phyloP scores from a whole-genome alignment of 176 grass and related monocot genomes.

The Bromus sterilis region DNA sequence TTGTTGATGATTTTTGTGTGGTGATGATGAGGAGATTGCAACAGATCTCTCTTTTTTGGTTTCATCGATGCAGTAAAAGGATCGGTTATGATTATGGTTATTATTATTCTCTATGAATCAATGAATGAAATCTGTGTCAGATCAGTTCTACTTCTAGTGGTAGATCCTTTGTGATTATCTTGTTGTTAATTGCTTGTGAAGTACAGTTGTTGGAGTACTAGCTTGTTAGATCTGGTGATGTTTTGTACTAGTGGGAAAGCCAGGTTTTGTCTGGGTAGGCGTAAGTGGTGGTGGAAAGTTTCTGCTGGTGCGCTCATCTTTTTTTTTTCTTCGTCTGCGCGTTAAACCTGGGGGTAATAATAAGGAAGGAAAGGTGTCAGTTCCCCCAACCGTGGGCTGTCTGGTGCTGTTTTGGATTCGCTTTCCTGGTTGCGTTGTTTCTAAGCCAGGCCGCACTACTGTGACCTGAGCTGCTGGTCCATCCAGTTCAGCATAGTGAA shows the following conservation, averaged over 20 bases:
- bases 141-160: background rate
- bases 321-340: no score
- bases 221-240: background rate
- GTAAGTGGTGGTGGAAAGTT: background rate
- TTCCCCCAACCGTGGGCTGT: slow-evolving; percentile 13
- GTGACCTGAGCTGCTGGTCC: no score
- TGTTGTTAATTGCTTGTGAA: background rate
- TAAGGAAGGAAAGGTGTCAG: no score
- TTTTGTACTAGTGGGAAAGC: background rate
- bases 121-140: background rate
- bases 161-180: background rate
- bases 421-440: background rate
- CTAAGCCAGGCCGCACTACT: no score
- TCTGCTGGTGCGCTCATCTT: background rate
- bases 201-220: background rate
- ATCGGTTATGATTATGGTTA: no score
- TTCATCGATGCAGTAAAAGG: background rate
- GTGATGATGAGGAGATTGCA: background rate
- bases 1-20: background rate
- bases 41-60: background rate
- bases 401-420: background rate
- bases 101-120: background rate
- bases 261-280: background rate
- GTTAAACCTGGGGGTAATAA: no score
- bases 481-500: no score